Evolutionary conservation across 805 yeast genomes (phyloP), one percentile per base, ranked within the genome.

Genomic region (Saturnispora dispora): DNA sequence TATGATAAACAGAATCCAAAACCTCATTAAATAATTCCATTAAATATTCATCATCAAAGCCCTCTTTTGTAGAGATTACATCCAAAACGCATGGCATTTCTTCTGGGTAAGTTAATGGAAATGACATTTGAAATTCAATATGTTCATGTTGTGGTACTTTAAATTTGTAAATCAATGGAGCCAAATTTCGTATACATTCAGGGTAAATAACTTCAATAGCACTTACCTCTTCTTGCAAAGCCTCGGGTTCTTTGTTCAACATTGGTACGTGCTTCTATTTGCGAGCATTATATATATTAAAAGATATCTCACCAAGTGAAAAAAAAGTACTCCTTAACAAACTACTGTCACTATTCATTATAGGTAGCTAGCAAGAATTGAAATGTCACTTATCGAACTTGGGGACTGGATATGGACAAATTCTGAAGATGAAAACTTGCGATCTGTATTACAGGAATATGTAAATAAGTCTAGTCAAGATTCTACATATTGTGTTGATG

Each of bases 121-220:
- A 85, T 27, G 85, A 78, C 53, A 91, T 63, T 57, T 84, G 83
- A n/a, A 88, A 68, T 3, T 66, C 64, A 45, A 84, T 72, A 35
- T 75, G 74, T 47, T 78, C 81, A 58, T 83, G 84, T 49, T 81
- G 79, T 0, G 96, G 88, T 0, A 79, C 66, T 25, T 68, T 67
- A 13, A 84, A 70, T 44, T 76, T 76, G 53, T 72, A 72, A 3
- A 75, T 62, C 17, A 67, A 67, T 0, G 72, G 68, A 3, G 67
- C 73, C 7, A 74, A 48, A 25, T 58, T 59, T 3, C 67, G 65
- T 35, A 81, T 63, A 40, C 79, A 72, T 15, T 75, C 85, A 1
- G 96, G 96, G 61, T 80, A 91, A 11, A 93, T 91, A 3, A 96
- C 93, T 51, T 87, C 85, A 10, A 91, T 81, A 11, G 96, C 91